Conservation (phyloP, 306 rosid genomes). For the Urtica urens region DNA sequence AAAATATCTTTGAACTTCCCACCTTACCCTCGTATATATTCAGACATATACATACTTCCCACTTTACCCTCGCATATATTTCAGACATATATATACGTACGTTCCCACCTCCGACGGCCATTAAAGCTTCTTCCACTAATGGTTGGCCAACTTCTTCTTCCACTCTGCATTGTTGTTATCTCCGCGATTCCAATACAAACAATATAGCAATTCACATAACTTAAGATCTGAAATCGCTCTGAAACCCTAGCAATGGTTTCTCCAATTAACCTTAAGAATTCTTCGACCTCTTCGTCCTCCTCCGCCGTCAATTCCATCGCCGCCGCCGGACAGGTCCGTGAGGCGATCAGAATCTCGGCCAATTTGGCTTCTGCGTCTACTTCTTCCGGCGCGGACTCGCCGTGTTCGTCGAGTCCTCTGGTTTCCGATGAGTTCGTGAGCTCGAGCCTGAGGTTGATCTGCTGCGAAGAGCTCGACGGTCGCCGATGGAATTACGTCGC, state of each 20-base stretch:
- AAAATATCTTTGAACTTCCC: too few species aligned
- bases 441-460: constrained; percentile 45
- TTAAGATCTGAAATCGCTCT: too few species aligned
- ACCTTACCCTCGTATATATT: too few species aligned
- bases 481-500: constrained; percentile 82
- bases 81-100: too few species aligned
- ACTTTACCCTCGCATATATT: too few species aligned
- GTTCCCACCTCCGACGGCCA: too few species aligned
- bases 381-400: constrained; percentile 1
- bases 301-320: constrained; percentile 20
- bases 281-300: constrained; percentile 25
- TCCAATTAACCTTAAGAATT: constrained; percentile 44
- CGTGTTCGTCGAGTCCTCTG: constrained; percentile 7
- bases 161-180: too few species aligned
- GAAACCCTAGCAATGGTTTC: constrained; percentile 30
- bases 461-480: constrained; percentile 86
- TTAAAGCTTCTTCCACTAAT: too few species aligned
- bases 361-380: constrained; percentile 42
- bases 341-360: constrained; percentile 81
- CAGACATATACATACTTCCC: too few species aligned
- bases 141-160: too few species aligned
- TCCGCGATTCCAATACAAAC: too few species aligned
- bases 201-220: too few species aligned
- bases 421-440: constrained; percentile 25
- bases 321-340: constrained; percentile 50